Percentiles rank a stretch among this genome's conserved stretches.
Evolutionary conservation across 495 filamentous ascomycete species (phyloP).

Genomic region (Amorphotheca resinae): DNA sequence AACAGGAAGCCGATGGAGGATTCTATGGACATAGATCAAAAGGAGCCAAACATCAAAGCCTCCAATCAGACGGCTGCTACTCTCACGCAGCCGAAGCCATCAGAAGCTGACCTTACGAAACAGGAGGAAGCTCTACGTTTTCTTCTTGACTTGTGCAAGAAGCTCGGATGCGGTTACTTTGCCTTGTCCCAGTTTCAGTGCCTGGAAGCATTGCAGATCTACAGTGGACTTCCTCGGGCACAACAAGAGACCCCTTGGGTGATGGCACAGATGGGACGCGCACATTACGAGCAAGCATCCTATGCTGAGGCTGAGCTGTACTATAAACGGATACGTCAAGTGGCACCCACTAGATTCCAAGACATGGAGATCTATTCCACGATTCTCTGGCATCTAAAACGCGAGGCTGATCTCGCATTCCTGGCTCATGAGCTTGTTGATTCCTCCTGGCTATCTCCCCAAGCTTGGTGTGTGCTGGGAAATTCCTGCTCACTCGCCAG

Average conservation of each 20-base stretch:
- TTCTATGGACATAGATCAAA: slow-evolving; percentile 53
- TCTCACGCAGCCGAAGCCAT: slow-evolving; percentile 22
- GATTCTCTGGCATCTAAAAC: slow-evolving; percentile 90
- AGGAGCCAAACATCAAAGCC: slow-evolving; percentile 32
- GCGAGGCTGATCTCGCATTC: slow-evolving; percentile 81
- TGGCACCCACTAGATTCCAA: slow-evolving; percentile 67
- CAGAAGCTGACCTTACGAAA: slow-evolving; percentile 36
- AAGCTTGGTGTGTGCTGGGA: slow-evolving; percentile 91
- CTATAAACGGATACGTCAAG: slow-evolving; percentile 60
- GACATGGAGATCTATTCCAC: slow-evolving; percentile 98
- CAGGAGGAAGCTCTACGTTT: slow-evolving; percentile 63
- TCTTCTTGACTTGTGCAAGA: slow-evolving; percentile 70
- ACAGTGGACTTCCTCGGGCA: slow-evolving; percentile 50
- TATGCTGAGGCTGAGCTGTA: slow-evolving; percentile 78
- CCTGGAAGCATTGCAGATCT: slow-evolving; percentile 57
- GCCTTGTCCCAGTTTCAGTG: slow-evolving; percentile 66
- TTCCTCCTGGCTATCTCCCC: slow-evolving; percentile 70
- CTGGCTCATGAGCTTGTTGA: slow-evolving; percentile 84
- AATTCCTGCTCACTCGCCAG: slow-evolving; percentile 92
- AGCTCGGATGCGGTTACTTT: slow-evolving; percentile 69
- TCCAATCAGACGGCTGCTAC: slow-evolving; percentile 13
- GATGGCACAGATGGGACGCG: slow-evolving; percentile 74
- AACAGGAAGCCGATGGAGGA: slow-evolving; percentile 62
- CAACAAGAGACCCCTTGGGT: slow-evolving; percentile 97
- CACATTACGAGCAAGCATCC: slow-evolving; percentile 75